Evolutionary conservation across 768 basidiomycete genomes (phyloP), one percentile per base, ranked within the genome.

Genomic region (Mycena haematopus): DNA sequence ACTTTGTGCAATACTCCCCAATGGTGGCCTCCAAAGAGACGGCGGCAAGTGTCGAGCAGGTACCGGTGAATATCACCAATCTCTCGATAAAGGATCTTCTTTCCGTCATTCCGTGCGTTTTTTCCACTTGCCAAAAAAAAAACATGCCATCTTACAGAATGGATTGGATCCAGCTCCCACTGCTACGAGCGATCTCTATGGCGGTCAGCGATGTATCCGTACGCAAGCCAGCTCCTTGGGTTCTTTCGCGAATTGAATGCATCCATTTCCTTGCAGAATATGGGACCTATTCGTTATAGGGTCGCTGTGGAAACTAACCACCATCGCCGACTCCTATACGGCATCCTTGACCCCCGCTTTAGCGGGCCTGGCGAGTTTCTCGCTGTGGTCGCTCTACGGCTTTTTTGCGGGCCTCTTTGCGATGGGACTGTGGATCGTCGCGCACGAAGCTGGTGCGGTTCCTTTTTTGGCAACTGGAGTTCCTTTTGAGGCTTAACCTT

Each of bases 131-230:
- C n/a, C n/a, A n/a, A n/a, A n/a, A n/a, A 51, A 44, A 10, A 38
- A 38, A 24, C 19, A 24, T 38, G 9, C 17, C 58, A 24, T 67
- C 50, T 31, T 27, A 27, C 22, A 17, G 3, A 9, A 17, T 40
- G 53, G 6, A 56, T 52, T n/a, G n/a, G n/a, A n/a, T n/a, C 29
- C 64, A 93, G 92, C 15, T 68, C 89, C 13, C 94, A 93, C 77
- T 98, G 96, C 81, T 94, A 89, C 79, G 82, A 96, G 79, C 90
- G 96, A 60, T 96, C 93, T 0, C 90, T 92, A 7, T 64, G 95
- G 69, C 84, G 82, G 73, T 95, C 94, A 3, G 86, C 85, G 5
- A 64, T 82, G 52, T 97, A 98, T 75, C 79, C 96, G 92, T 93
- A 76, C 63, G 88, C 74, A 22, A 75, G 62, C n/a, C n/a, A n/a